These are phyloP conservation scores for Gillenia trifoliata DNA, from an alignment of 306 rosid genomes.

Conservation along the genomic window DNA sequence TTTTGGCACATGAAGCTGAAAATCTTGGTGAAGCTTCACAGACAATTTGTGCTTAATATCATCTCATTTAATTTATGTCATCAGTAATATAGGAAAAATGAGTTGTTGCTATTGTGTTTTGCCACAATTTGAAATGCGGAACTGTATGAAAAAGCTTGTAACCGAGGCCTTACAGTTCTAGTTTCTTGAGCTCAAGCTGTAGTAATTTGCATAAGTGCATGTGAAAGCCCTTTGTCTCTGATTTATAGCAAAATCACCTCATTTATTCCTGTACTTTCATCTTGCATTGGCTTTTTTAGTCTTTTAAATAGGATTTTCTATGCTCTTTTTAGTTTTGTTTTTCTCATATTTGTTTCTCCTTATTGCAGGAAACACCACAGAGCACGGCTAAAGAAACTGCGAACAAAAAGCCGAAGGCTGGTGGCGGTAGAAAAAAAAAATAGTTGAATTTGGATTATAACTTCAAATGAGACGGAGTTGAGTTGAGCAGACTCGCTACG, in stretches of 20 bases:
- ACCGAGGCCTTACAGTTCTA: neutral
- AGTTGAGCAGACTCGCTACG: neutral
- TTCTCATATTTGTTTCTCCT: neutral
- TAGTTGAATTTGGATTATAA: conserved; percentile 28
- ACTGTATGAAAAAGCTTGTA: neutral
- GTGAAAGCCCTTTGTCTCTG: neutral
- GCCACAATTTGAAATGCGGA: neutral
- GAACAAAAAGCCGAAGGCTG: conserved; percentile 49
- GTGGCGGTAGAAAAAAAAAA: conserved; percentile 60
- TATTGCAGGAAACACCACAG: conserved; percentile 51
- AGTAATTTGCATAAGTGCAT: neutral
- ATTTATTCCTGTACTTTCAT: neutral
- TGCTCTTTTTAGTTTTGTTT: neutral
- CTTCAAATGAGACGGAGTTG: neutral
- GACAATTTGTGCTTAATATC: conserved; percentile 27
- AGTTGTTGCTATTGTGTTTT: neutral
- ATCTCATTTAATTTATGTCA: conserved; percentile 12
- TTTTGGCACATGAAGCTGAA: conserved; percentile 55
- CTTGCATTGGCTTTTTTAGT: neutral
- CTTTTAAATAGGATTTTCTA: neutral
- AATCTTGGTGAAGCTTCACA: conserved; percentile 54
- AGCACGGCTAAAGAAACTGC: conserved; percentile 37
- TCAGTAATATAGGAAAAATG: neutral
- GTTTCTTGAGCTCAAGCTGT: neutral
- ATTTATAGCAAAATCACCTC: neutral